phyloP scores from a whole-genome alignment of 331 rosid species.

The Quercus lobata region DNA sequence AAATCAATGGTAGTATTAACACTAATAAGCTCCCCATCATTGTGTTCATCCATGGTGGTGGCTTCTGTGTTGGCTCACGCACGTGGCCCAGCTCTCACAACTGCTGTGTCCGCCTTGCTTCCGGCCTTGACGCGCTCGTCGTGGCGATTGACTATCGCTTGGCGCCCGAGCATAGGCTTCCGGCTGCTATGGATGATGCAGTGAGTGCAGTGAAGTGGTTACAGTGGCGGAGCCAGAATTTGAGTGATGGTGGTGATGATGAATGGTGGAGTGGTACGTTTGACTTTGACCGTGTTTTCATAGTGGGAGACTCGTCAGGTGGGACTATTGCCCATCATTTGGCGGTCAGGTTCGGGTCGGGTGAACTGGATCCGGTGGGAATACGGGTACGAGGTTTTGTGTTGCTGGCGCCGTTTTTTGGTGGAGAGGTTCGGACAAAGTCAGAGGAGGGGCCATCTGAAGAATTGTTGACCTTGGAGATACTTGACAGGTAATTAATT shows the following conservation, averaged over 20 bases:
- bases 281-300: conserved; percentile 57
- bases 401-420: conserved; percentile 79
- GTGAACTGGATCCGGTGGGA: conserved; percentile 32
- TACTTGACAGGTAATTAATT: conserved; percentile 64
- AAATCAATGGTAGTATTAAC: background rate
- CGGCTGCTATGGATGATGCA: conserved; percentile 72
- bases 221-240: conserved; percentile 32
- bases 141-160: conserved; percentile 69
- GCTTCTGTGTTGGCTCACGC: conserved; percentile 80
- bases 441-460: conserved; percentile 80
- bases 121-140: conserved; percentile 40
- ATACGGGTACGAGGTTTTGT: conserved; percentile 55
- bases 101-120: conserved; percentile 59
- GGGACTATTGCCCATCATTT: conserved; percentile 89
- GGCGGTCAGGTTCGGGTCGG: conserved; percentile 51
- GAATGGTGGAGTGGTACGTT: conserved; percentile 40
- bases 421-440: conserved; percentile 71
- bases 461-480: conserved; percentile 42
- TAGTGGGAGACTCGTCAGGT: conserved; percentile 85
- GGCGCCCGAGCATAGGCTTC: conserved; percentile 71
- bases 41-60: conserved; percentile 71
- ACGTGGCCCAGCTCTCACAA: conserved; percentile 73
- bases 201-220: conserved; percentile 66
- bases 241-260: conserved; percentile 36
- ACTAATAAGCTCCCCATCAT: conserved; percentile 32